A percentile compares a stretch with the other conserved stretches of the same genome.
Evolutionary conservation across 2,329 filamentous ascomycete genomes (phyloP).

Genomic region (Aspergillus bombycis): DNA sequence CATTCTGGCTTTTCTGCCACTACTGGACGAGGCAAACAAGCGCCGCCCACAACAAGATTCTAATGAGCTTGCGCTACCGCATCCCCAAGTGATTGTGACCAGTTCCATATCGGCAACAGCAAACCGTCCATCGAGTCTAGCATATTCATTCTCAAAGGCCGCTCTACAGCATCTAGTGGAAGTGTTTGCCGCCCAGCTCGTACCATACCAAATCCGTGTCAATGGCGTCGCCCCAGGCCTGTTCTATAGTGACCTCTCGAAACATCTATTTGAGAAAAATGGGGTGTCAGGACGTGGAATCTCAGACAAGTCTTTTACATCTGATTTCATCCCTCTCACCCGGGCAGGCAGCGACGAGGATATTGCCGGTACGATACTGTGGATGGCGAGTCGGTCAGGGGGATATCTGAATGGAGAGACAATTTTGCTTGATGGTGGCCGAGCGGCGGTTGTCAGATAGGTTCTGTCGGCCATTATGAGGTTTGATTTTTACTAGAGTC

Average conservation of each 20-base stretch:
- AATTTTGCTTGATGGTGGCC: not conserved
- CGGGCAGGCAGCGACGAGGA: slow-evolving; percentile 2
- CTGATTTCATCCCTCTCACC: slow-evolving; percentile 3
- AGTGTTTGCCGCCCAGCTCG: not conserved
- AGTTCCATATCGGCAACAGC: not conserved
- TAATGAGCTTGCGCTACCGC: not conserved
- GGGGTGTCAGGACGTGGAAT: not conserved
- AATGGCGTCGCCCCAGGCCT: not conserved
- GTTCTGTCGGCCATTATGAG: not conserved
- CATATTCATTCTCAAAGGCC: not conserved
- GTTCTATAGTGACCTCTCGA: slow-evolving; percentile 4
- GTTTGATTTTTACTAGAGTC: too few relatives aligned
- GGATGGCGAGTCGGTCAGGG: not conserved
- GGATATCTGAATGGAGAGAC: not conserved
- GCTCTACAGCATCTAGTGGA: not conserved
- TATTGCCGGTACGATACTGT: slow-evolving; percentile 2
- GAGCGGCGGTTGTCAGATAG: not conserved
- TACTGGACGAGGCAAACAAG: slow-evolving; percentile 34
- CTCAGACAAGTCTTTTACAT: not conserved
- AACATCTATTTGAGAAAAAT: not conserved
- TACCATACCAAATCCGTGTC: not conserved
- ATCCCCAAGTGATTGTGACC: not conserved
- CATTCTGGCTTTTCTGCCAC: slow-evolving; percentile 39
- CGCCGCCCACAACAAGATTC: not conserved
- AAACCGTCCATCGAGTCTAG: not conserved